Evolutionary conservation across 768 basidiomycete genomes (phyloP).

Genomic region (Boletus subcaerulescens): DNA sequence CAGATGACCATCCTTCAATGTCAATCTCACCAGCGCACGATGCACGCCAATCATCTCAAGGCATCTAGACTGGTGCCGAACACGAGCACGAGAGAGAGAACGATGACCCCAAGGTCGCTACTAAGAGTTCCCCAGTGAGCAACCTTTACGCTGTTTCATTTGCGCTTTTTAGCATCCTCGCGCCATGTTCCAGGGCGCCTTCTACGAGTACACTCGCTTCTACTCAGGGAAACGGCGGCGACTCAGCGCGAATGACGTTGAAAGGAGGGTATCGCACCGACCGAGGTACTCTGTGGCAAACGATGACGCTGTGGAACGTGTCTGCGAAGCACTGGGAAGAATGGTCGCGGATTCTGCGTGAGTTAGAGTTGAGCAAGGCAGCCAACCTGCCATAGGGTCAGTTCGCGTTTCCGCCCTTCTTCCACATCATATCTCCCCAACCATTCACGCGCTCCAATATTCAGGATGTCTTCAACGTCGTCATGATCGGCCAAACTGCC

Average conservation of each 20-base stretch:
- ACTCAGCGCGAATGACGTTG: neutral
- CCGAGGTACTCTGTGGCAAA: neutral
- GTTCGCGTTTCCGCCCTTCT: neutral
- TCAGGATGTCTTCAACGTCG: conserved; percentile 29
- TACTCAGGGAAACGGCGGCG: neutral
- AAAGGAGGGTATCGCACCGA: neutral
- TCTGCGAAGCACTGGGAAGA: conserved; percentile 23
- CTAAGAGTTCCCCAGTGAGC: neutral
- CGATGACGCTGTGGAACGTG: conserved; percentile 5
- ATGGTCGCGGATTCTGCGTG: conserved; percentile 21
- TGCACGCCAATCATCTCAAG: neutral
- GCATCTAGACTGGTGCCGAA: neutral
- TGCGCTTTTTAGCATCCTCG: conserved; percentile 8
- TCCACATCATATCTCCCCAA: neutral
- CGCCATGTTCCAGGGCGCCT: conserved; percentile 13
- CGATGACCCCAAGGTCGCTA: neutral
- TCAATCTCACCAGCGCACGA: neutral
- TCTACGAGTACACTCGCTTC: conserved; percentile 24
- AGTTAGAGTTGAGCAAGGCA: neutral
- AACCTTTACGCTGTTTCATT: conserved; percentile 4
- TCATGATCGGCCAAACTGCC: conserved; percentile 31
- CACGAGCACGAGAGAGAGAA: conserved; percentile 2
- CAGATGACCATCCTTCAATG: neutral
- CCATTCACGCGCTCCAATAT: neutral
- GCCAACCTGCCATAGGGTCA: conserved; percentile 8